Evolutionary conservation across 441 rosid genomes (phyloP).

Genomic region (Adansonia rubrostipa): DNA sequence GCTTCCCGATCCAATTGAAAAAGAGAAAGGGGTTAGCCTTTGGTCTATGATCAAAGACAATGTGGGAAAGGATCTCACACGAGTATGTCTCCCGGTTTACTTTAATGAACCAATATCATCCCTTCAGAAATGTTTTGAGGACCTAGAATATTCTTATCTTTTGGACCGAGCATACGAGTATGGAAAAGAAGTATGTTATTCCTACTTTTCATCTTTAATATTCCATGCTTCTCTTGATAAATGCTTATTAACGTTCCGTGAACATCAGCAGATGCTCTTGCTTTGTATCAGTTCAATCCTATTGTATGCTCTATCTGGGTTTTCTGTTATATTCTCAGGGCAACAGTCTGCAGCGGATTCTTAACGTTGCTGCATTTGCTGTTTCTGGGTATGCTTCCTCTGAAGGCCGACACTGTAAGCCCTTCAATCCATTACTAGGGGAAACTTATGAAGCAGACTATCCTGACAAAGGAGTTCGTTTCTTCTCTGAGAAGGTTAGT

Average conservation of each 20-base stretch:
- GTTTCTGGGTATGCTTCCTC: constrained; percentile 47
- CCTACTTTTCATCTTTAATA: neutral
- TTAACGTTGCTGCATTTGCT: constrained; percentile 74
- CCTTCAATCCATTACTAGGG: constrained; percentile 98
- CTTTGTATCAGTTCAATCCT: constrained; percentile 15
- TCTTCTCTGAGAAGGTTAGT: constrained; percentile 95
- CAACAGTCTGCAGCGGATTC: constrained; percentile 66
- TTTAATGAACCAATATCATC: constrained; percentile 97
- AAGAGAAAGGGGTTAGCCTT: constrained; percentile 94
- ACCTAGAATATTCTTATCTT: constrained; percentile 78
- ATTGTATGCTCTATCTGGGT: neutral
- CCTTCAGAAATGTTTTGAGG: constrained; percentile 96
- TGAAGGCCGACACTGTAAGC: constrained; percentile 95
- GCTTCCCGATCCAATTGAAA: constrained; percentile 94
- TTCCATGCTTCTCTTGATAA: constrained; percentile 2
- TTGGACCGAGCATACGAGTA: constrained; percentile 77
- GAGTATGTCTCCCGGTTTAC: constrained; percentile 98
- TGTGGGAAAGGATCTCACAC: constrained; percentile 95
- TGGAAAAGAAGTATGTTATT: constrained; percentile 75
- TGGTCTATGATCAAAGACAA: constrained; percentile 97
- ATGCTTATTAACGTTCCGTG: constrained; percentile 7
- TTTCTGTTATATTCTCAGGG: constrained; percentile 53
- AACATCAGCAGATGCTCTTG: constrained; percentile 12
- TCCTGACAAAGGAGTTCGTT: constrained; percentile 90
- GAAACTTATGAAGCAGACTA: constrained; percentile 97